phyloP scores from a whole-genome alignment of 768 basidiomycete genomes.

The Nidula microcarpa region DNA sequence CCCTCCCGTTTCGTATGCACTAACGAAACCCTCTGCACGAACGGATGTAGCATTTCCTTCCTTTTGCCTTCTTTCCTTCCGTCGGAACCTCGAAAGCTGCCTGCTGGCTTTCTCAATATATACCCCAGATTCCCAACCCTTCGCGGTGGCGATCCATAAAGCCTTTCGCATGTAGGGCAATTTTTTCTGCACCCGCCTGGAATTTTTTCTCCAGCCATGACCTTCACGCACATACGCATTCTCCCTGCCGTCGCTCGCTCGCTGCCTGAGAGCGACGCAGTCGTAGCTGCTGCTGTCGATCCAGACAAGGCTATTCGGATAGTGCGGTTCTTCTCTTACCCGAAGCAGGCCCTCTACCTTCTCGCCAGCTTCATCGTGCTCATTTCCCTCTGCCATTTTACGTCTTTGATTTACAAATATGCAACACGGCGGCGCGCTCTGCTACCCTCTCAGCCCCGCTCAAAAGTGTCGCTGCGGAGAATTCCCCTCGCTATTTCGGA shows the following conservation, averaged over 20 bases:
- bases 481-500: conserved; percentile 30
- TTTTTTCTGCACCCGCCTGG: not conserved
- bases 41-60: not conserved
- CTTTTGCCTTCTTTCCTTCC: not conserved
- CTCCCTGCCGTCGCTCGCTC: not conserved
- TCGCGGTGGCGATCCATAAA: not conserved
- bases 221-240: not conserved
- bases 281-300: conserved; percentile 3
- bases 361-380: conserved; percentile 38
- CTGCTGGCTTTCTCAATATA: not conserved
- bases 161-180: not conserved
- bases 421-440: conserved; percentile 5
- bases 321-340: conserved; percentile 24
- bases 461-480: conserved; percentile 13
- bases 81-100: not conserved
- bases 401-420: conserved; percentile 17
- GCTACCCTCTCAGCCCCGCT: not conserved
- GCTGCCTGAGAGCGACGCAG: not conserved
- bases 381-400: conserved; percentile 28
- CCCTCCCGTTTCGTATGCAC: not conserved
- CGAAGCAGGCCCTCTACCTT: conserved; percentile 39
- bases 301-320: conserved; percentile 21
- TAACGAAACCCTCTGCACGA: not conserved
- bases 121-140: not conserved
- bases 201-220: not conserved